Base-by-base conservation (phyloP, 2,329 filamentous ascomycete species). In the Monosporascus ibericus region DNA sequence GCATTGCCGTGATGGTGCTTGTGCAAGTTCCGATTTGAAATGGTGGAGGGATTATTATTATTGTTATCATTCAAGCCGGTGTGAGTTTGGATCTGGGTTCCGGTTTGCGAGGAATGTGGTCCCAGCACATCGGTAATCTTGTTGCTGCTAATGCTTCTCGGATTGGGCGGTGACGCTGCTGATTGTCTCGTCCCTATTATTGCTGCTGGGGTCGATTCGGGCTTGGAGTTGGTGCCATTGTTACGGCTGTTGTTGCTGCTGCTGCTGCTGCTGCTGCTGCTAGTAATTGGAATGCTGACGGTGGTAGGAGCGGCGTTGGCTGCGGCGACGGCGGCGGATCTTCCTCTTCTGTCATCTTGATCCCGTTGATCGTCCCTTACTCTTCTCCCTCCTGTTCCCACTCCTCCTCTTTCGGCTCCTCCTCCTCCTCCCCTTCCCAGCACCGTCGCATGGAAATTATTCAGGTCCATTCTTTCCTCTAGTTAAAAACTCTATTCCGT, bases 381-480 rank as follows among this genome's bases (percentile, higher is more conserved):
- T 44, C 50, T 52, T 34, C 17, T 47, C 40, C 34, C 47, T 27
- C 30, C 47, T 37, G 44, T 38, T 24, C 46, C 38, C 50, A 34
- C 50, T 56, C 46, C 55, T n/a, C 40, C 34, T 20, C 54, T 52
- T 46, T 55, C 51, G 42, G 49, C 53, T 40, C 52, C 58, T 50
- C 51, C 53, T 40, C 52, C 58, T 50, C 51, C 54, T 44, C 55
- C 48, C 20, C 52, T 57, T 47, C 62, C 61, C 48, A 65, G 54
- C 47, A 63, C 62, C 14, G 60, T 65, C 58, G 63, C 63, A 52
- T 62, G 60, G 53, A 65, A 66, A 56, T 54, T 50, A 50, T 59
- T 59, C 15, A 48, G 27, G 48, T 52, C 48, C 53, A 51, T 55
- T 24, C 24, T 51, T 48, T 40, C 40, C 34, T 25, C 40, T 53